A percentile compares a stretch with the other conserved stretches of the same genome.
phyloP scores from a whole-genome alignment of 768 basidiomycete species.

The Austroboletus eburneus region DNA sequence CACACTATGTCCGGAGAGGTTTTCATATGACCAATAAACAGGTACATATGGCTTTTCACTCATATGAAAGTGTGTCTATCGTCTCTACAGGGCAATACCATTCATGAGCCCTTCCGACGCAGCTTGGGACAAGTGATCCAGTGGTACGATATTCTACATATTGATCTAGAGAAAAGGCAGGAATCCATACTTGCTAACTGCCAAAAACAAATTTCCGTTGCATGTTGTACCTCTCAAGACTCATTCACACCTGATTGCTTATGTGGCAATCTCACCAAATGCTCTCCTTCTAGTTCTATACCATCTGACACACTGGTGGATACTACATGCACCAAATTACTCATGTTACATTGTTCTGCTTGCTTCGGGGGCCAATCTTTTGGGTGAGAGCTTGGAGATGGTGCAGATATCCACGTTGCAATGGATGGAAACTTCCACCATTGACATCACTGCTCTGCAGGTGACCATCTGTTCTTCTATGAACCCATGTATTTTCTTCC shows the following conservation, averaged over 20 bases:
- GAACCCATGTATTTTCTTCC: background rate
- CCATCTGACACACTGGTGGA: too few relatives aligned
- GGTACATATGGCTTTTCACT: background rate
- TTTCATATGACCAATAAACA: background rate
- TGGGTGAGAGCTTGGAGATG: background rate
- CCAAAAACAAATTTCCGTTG: background rate
- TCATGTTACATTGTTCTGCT: background rate
- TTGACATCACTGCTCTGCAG: background rate
- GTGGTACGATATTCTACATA: background rate
- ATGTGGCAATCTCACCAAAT: too few relatives aligned
- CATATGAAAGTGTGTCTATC: background rate
- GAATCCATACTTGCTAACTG: background rate
- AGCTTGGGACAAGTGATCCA: background rate
- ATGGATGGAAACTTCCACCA: background rate
- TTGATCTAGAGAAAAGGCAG: background rate
- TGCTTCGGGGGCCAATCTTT: background rate
- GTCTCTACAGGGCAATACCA: background rate
- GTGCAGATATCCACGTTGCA: background rate
- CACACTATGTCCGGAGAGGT: background rate
- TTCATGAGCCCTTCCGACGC: background rate
- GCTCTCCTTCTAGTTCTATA: too few relatives aligned
- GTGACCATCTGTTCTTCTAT: background rate
- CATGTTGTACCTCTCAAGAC: background rate
- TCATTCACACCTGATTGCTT: background rate
- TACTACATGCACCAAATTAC: too few relatives aligned